A percentile compares a stretch with the other conserved stretches of the same genome.
These are phyloP conservation scores for Excoecaria agallocha DNA, from an alignment of 345 rosid genomes.

Conservation along the genomic window DNA sequence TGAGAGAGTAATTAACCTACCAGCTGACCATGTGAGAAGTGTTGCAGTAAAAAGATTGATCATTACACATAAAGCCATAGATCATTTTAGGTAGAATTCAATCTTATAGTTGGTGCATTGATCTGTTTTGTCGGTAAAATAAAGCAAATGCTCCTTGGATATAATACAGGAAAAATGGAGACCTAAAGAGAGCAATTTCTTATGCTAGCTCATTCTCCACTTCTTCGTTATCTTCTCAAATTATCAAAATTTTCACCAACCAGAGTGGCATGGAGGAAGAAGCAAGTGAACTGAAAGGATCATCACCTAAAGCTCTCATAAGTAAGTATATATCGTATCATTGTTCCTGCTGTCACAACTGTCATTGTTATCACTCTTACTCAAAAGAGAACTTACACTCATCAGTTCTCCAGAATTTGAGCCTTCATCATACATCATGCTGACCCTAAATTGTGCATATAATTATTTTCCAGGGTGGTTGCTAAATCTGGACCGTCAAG, in stretches of 20 bases:
- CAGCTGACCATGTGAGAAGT: constrained; percentile 29
- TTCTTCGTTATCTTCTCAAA: constrained; percentile 36
- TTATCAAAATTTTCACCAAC: constrained; percentile 33
- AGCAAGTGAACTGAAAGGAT: constrained; percentile 25
- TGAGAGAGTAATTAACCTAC: constrained; percentile 23
- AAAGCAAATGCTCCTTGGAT: background rate
- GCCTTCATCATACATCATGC: background rate
- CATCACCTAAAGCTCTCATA: constrained; percentile 50
- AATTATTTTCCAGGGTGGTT: constrained; percentile 37
- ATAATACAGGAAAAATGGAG: constrained; percentile 38
- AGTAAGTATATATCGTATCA: constrained; percentile 32
- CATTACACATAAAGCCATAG: constrained; percentile 46
- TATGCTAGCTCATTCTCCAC: constrained; percentile 41
- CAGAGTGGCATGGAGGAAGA: constrained; percentile 34
- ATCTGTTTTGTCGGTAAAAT: background rate
- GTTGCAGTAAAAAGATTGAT: constrained; percentile 49
- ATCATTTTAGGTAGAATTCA: constrained; percentile 42
- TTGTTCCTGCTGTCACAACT: background rate
- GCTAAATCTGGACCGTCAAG: constrained; percentile 43
- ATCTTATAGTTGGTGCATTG: background rate
- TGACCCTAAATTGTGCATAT: constrained; percentile 4
- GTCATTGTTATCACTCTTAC: background rate
- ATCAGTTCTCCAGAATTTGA: background rate
- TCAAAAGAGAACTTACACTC: no score
- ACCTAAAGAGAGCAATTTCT: constrained; percentile 42